Conservation (phyloP, 768 basidiomycete species). For the Amanita thiersii region DNA sequence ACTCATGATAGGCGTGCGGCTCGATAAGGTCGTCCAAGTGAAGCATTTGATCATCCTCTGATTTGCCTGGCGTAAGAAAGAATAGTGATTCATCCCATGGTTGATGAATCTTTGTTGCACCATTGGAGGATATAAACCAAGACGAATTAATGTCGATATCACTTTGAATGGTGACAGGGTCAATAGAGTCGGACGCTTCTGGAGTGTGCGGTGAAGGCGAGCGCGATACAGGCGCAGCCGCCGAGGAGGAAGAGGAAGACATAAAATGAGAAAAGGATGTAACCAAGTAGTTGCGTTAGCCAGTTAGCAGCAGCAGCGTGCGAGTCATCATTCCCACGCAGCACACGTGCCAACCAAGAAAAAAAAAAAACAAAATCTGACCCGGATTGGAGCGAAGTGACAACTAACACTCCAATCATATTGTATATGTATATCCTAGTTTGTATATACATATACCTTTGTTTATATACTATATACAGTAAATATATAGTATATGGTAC, state of each 20-base stretch:
- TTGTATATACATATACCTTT: too few species aligned
- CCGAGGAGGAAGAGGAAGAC: slow-evolving; percentile 38
- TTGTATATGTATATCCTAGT: too few species aligned
- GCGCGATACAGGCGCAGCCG: slow-evolving; percentile 49
- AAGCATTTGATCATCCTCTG: slow-evolving; percentile 50
- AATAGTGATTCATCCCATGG: slow-evolving; percentile 37
- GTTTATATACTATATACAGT: too few species aligned
- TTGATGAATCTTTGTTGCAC: slow-evolving; percentile 29
- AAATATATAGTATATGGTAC: too few species aligned
- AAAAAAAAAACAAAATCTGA: too few species aligned
- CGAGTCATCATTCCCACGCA: too few species aligned
- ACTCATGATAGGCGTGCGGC: slow-evolving; percentile 73
- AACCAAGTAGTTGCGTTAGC: too few species aligned
- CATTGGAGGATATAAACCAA: slow-evolving; percentile 48
- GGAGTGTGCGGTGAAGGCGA: slow-evolving; percentile 70
- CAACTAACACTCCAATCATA: too few species aligned
- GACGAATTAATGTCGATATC: slow-evolving; percentile 40
- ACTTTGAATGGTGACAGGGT: slow-evolving; percentile 41
- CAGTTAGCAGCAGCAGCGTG: background rate
- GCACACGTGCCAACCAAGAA: too few species aligned
- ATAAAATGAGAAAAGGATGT: slow-evolving; percentile 24
- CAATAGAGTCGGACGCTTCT: slow-evolving; percentile 48
- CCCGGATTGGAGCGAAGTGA: too few species aligned
- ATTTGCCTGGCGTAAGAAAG: slow-evolving; percentile 32
- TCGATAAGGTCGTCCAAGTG: slow-evolving; percentile 68